Evolutionary conservation across 2,329 filamentous ascomycete species (phyloP).

Genomic region (Monosporascus sp.): DNA sequence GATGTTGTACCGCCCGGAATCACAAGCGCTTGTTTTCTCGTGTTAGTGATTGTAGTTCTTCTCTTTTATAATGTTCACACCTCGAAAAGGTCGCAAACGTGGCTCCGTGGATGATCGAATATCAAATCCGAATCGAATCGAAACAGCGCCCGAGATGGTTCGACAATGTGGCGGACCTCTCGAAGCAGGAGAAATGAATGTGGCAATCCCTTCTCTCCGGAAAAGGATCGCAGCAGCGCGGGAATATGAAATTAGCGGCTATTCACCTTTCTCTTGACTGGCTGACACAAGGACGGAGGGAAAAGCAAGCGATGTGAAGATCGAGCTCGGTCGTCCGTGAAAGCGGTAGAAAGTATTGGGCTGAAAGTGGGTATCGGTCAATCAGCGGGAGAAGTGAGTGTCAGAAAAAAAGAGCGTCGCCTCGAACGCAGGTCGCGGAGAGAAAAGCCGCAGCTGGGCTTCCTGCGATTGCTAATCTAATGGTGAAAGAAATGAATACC

Average conservation of each 20-base stretch:
- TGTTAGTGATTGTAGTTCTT: slow-evolving; percentile 7
- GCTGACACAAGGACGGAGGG: background rate
- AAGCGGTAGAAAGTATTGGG: background rate
- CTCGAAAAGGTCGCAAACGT: slow-evolving; percentile 13
- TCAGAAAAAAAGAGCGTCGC: background rate
- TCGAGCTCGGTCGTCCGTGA: background rate
- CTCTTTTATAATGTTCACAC: slow-evolving; percentile 15
- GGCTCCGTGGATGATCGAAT: slow-evolving; percentile 18
- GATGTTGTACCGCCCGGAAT: slow-evolving; percentile 9
- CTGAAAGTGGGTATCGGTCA: background rate
- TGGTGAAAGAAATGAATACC: background rate
- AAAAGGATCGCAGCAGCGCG: background rate
- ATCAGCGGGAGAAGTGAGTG: background rate
- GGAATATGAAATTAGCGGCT: background rate
- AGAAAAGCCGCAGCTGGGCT: background rate
- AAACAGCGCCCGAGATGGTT: slow-evolving; percentile 12
- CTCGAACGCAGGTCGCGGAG: background rate
- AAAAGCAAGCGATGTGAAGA: background rate
- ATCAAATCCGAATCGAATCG: slow-evolving; percentile 23
- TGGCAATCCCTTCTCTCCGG: background rate
- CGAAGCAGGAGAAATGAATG: slow-evolving; percentile 2
- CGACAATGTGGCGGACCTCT: slow-evolving; percentile 9
- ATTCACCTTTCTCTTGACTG: background rate
- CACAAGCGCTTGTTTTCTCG: slow-evolving; percentile 5
- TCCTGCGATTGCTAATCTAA: background rate